phyloP scores from a whole-genome alignment of 1,139 yeast genomes.

The Suhomyces atakaporum region DNA sequence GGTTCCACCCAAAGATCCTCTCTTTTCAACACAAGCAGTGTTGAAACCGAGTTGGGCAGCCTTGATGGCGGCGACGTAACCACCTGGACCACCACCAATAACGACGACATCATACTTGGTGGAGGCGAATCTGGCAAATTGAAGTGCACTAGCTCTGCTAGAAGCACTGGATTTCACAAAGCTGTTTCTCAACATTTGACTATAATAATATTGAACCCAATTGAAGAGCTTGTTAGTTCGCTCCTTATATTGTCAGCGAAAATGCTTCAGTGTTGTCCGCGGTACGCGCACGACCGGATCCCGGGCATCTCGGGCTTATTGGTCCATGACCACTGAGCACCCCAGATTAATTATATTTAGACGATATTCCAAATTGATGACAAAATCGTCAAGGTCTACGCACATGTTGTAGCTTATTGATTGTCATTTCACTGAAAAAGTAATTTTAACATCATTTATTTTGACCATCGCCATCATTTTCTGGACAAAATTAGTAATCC shows the following conservation, averaged over 20 bases:
- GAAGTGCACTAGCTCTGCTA: constrained; percentile 17
- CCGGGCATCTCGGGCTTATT: constrained; percentile 14
- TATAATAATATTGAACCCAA: constrained; percentile 4
- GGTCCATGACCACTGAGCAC: constrained; percentile 3
- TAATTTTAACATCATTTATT: too few species aligned
- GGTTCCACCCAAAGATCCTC: constrained; percentile 97
- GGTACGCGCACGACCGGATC: constrained; percentile 11
- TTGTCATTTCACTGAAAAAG: neutral
- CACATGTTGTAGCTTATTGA: too few species aligned
- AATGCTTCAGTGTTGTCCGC: constrained; percentile 15
- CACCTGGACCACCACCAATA: constrained; percentile 99
- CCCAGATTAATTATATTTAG: constrained; percentile 1
- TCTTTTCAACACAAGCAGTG: constrained; percentile 95
- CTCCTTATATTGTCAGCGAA: constrained; percentile 12
- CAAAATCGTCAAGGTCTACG: too few species aligned
- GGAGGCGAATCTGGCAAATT: constrained; percentile 43
- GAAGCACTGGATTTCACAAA: constrained; percentile 14
- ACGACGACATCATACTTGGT: constrained; percentile 84
- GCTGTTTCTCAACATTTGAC: constrained; percentile 21
- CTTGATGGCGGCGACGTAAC: constrained; percentile 96
- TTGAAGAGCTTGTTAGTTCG: constrained; percentile 4
- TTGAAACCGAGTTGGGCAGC: constrained; percentile 95
- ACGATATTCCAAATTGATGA: neutral
- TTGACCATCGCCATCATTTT: too few species aligned
- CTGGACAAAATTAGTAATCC: too few species aligned